A percentile compares a stretch with the other conserved stretches of the same genome.
Conservation (phyloP, 352 stramenopile genomes). For the Halophytophthora polymorphica region DNA sequence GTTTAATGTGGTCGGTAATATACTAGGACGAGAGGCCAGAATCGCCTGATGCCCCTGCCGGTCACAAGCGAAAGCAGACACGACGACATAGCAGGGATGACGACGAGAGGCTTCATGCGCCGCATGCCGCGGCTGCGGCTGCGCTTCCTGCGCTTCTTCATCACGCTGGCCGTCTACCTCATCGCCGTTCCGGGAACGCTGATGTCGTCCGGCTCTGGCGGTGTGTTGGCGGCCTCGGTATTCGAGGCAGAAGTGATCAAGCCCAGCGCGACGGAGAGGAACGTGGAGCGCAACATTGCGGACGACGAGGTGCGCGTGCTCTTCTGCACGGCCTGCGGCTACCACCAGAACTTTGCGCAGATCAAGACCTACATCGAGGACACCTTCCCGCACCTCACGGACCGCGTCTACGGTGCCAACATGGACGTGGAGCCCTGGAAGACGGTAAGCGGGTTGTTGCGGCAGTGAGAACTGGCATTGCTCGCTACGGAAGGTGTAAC, state of each 20-base stretch:
- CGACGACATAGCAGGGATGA: slow-evolving; percentile 10
- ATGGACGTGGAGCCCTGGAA: slow-evolving; percentile 57
- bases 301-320: slow-evolving; percentile 64
- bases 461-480: neutral
- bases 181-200: slow-evolving; percentile 16
- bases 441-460: slow-evolving; percentile 19
- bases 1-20: too few relatives aligned
- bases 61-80: slow-evolving; percentile 11
- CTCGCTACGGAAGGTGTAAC: neutral
- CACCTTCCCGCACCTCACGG: slow-evolving; percentile 67
- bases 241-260: slow-evolving; percentile 15
- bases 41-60: too few relatives aligned
- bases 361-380: slow-evolving; percentile 68
- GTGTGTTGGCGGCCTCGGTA: slow-evolving; percentile 7
- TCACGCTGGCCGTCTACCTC: slow-evolving; percentile 26
- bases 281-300: slow-evolving; percentile 31
- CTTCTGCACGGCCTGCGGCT: slow-evolving; percentile 78
- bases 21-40: too few relatives aligned
- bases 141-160: slow-evolving; percentile 25
- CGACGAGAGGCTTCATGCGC: slow-evolving; percentile 7
- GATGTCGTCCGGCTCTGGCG: neutral
- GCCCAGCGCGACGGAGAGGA: slow-evolving; percentile 7
- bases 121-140: slow-evolving; percentile 13
- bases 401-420: slow-evolving; percentile 59
- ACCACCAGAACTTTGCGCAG: slow-evolving; percentile 76